Conservation (phyloP, 306 rosid genomes). For the Acacia crassicarpa region DNA sequence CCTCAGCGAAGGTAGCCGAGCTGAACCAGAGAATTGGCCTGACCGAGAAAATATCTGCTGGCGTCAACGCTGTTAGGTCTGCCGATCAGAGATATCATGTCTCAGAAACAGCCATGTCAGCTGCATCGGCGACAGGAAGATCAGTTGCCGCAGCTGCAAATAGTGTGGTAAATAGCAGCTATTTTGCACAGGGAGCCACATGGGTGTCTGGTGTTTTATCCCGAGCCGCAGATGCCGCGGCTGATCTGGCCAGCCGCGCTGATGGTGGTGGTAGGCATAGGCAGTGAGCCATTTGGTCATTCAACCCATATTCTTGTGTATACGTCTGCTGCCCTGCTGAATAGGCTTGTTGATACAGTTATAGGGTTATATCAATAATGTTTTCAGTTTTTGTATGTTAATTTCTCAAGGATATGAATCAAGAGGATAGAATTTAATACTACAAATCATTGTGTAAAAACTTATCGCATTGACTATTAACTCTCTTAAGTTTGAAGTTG, state of each 20-base stretch:
- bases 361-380: background rate
- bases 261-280: slow-evolving; percentile 12
- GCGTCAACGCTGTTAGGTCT: slow-evolving; percentile 58
- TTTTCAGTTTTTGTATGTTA: background rate
- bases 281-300: slow-evolving; percentile 37
- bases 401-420: background rate
- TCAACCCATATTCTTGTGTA: slow-evolving; percentile 14
- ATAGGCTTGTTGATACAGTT: slow-evolving; percentile 5
- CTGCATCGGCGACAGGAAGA: slow-evolving; percentile 74
- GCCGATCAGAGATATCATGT: slow-evolving; percentile 74
- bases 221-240: slow-evolving; percentile 61
- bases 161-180: slow-evolving; percentile 64
- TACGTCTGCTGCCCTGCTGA: background rate
- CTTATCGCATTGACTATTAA: background rate
- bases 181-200: slow-evolving; percentile 82
- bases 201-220: slow-evolving; percentile 74
- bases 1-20: slow-evolving; percentile 76
- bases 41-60: slow-evolving; percentile 59
- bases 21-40: slow-evolving; percentile 76
- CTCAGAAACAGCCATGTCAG: slow-evolving; percentile 61
- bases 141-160: slow-evolving; percentile 76
- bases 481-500: background rate
- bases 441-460: background rate
- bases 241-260: slow-evolving; percentile 64
- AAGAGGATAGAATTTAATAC: background rate